These are phyloP conservation scores for Blastobotrys arbuscula DNA, from an alignment of 1,139 yeast genomes.

Conservation along the genomic window DNA sequence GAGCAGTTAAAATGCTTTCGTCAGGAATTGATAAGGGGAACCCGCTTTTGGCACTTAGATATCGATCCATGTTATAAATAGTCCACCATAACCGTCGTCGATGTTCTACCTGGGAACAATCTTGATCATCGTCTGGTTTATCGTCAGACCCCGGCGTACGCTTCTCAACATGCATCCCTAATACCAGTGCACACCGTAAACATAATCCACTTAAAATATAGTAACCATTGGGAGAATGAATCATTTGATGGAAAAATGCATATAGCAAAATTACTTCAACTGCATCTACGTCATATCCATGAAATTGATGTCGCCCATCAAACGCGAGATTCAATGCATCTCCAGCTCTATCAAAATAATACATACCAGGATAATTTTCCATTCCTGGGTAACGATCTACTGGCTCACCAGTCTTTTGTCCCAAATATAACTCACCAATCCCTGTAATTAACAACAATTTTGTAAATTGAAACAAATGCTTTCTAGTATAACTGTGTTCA, in stretches of 20 bases:
- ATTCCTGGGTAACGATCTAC: constrained; percentile 11
- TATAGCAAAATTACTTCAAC: constrained; percentile 72
- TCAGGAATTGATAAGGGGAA: constrained; percentile 74
- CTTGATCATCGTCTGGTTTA: constrained; percentile 3
- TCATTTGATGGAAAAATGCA: constrained; percentile 78
- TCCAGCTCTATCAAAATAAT: constrained; percentile 22
- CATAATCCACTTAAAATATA: constrained; percentile 79
- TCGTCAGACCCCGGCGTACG: constrained; percentile 13
- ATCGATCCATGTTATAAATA: constrained; percentile 80
- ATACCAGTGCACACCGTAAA: constrained; percentile 60
- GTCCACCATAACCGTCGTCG: constrained; percentile 89
- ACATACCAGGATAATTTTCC: constrained; percentile 20
- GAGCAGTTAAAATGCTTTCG: constrained; percentile 68
- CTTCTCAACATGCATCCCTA: constrained; percentile 59
- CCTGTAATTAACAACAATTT: constrained; percentile 71
- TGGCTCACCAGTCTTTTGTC: constrained; percentile 8
- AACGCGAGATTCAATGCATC: constrained; percentile 19
- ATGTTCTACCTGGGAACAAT: constrained; percentile 45
- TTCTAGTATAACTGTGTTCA: constrained; percentile 15
- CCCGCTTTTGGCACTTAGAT: constrained; percentile 82
- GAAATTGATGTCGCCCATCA: constrained; percentile 20
- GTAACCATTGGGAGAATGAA: constrained; percentile 79
- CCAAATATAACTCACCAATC: constrained; percentile 69
- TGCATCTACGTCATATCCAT: constrained; percentile 36
- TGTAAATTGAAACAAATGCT: constrained; percentile 56